Evolutionary conservation across 441 rosid species (phyloP).

Genomic region (Heliophila coronopifolia): DNA sequence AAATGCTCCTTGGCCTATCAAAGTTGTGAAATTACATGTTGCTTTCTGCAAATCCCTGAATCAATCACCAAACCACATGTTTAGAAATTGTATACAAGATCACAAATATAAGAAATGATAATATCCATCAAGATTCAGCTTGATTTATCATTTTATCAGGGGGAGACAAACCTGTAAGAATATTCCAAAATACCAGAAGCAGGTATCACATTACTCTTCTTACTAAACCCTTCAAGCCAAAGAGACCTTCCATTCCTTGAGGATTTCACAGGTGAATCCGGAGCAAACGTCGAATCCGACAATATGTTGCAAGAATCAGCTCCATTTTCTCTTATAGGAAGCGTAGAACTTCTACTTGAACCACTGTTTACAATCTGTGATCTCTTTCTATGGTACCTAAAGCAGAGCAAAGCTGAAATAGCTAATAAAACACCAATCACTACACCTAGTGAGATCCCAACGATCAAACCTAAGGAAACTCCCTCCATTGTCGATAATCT

Average conservation of each 20-base stretch:
- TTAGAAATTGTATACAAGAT: neutral
- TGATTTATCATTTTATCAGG: too few species aligned
- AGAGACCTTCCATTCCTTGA: slow-evolving; percentile 50
- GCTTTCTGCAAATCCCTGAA: slow-evolving; percentile 95
- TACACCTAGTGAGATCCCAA: slow-evolving; percentile 82
- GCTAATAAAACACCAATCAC: slow-evolving; percentile 90
- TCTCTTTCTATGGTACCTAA: slow-evolving; percentile 65
- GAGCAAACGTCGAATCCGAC: slow-evolving; percentile 83
- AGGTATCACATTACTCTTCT: slow-evolving; percentile 50
- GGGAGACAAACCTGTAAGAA: slow-evolving; percentile 77
- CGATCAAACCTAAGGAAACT: slow-evolving; percentile 71
- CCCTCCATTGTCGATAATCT: slow-evolving; percentile 78
- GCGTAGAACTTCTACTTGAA: slow-evolving; percentile 63
- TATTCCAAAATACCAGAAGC: slow-evolving; percentile 90
- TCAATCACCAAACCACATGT: slow-evolving; percentile 2
- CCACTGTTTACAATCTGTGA: slow-evolving; percentile 83
- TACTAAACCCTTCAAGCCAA: slow-evolving; percentile 67
- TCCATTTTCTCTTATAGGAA: slow-evolving; percentile 80
- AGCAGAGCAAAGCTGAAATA: slow-evolving; percentile 49
- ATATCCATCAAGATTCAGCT: neutral
- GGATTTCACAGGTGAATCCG: slow-evolving; percentile 75
- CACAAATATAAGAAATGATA: neutral
- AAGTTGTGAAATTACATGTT: slow-evolving; percentile 77
- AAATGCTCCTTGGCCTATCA: slow-evolving; percentile 95
- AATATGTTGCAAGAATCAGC: slow-evolving; percentile 58